These are phyloP conservation scores for Pogostemon cablin DNA, from an alignment of 257 asterid species.

Conservation along the genomic window DNA sequence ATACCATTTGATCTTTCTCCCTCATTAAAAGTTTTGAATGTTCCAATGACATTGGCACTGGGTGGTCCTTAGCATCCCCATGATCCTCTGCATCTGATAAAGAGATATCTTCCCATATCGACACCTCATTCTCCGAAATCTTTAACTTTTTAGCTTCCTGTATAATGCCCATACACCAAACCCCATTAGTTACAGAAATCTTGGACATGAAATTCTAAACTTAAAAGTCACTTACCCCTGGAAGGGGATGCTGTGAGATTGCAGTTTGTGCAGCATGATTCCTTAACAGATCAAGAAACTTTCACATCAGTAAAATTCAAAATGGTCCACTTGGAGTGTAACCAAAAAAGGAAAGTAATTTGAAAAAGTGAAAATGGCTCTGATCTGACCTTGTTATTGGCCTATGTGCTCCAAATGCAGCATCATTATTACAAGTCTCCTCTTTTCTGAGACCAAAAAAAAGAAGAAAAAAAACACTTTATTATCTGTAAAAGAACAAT, in stretches of 20 bases:
- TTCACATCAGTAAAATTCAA: slow-evolving; percentile 29
- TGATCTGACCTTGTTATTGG: slow-evolving; percentile 62
- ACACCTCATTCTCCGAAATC: slow-evolving; percentile 36
- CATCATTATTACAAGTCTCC: slow-evolving; percentile 49
- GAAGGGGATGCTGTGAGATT: slow-evolving; percentile 40
- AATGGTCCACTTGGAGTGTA: background rate
- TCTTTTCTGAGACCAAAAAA: slow-evolving; percentile 45
- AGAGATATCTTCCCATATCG: slow-evolving; percentile 53
- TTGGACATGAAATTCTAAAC: background rate
- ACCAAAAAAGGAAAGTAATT: background rate
- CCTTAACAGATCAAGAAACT: slow-evolving; percentile 39
- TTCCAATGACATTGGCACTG: slow-evolving; percentile 82
- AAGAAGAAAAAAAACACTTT: slow-evolving; percentile 17
- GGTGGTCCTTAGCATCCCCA: slow-evolving; percentile 56
- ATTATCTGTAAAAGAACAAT: background rate
- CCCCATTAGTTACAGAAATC: background rate
- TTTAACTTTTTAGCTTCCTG: slow-evolving; percentile 50
- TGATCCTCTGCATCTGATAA: slow-evolving; percentile 51
- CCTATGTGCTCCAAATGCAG: slow-evolving; percentile 46
- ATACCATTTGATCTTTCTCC: slow-evolving; percentile 56
- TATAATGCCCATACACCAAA: background rate
- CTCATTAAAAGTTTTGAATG: slow-evolving; percentile 41
- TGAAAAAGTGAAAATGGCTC: slow-evolving; percentile 19
- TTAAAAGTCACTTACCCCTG: slow-evolving; percentile 39
- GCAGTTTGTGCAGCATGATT: slow-evolving; percentile 65